Conservation (phyloP, 257 asterid species). For the Knoxia roxburghii region DNA sequence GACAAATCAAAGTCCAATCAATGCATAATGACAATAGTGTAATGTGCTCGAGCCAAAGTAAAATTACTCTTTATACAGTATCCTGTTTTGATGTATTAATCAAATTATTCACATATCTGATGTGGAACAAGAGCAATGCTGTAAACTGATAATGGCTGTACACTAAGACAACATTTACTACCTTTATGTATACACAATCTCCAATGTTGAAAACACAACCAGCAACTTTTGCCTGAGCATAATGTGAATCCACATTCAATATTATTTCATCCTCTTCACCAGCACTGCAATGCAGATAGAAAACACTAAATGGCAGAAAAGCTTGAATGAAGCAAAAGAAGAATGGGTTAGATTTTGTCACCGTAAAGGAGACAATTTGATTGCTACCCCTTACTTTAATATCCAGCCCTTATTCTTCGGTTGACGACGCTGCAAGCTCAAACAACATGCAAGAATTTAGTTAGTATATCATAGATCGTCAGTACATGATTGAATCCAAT, state of each 20-base stretch:
- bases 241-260: slow-evolving; percentile 71
- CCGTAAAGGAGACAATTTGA: slow-evolving; percentile 35
- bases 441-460: slow-evolving; percentile 15
- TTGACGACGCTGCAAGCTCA: slow-evolving; percentile 48
- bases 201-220: slow-evolving; percentile 48
- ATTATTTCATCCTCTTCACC: slow-evolving; percentile 80
- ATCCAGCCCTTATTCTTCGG: slow-evolving; percentile 45
- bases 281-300: slow-evolving; percentile 39
- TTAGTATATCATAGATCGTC: not conserved
- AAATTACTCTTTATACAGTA: not conserved
- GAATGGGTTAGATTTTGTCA: slow-evolving; percentile 30
- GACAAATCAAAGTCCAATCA: not conserved
- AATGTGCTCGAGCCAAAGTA: not conserved
- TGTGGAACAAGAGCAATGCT: not conserved
- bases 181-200: slow-evolving; percentile 78
- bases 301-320: slow-evolving; percentile 17
- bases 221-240: slow-evolving; percentile 65
- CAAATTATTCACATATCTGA: not conserved
- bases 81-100: not conserved
- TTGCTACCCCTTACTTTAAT: slow-evolving; percentile 63
- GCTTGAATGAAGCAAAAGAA: slow-evolving; percentile 14
- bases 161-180: slow-evolving; percentile 16
- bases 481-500: not conserved
- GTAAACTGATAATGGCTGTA: not conserved
- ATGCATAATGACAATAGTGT: too few species aligned